Evolutionary conservation across 768 basidiomycete genomes (phyloP).

Genomic region (Kwoniella europaea): DNA sequence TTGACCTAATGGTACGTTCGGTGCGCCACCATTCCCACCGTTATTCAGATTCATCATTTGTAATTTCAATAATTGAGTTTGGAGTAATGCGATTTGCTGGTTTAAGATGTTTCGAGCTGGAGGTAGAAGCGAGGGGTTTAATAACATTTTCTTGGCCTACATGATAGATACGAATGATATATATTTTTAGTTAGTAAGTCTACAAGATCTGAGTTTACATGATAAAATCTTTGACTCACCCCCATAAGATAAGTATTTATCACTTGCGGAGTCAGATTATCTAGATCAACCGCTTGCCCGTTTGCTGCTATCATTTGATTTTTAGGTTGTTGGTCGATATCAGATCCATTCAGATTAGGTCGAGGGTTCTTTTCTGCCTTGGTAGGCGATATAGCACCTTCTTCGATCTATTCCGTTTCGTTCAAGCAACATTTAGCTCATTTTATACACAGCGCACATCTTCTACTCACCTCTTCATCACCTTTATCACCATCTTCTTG

Average conservation of each 20-base stretch:
- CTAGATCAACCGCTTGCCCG: conserved; percentile 40
- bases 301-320: conserved; percentile 24
- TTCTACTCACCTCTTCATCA: conserved; percentile 62
- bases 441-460: too few relatives aligned
- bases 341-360: conserved; percentile 7
- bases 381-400: conserved; percentile 15
- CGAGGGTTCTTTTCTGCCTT: conserved; percentile 15
- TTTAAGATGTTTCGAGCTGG: conserved; percentile 29
- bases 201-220: background rate
- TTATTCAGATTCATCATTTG: conserved; percentile 40
- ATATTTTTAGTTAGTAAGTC: background rate
- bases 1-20: conserved; percentile 11
- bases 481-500: conserved; percentile 26
- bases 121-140: conserved; percentile 35
- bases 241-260: conserved; percentile 52
- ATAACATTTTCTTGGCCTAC: conserved; percentile 46
- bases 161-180: conserved; percentile 33
- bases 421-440: too few relatives aligned
- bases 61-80: conserved; percentile 44
- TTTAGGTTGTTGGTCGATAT: conserved; percentile 14
- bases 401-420: conserved; percentile 3
- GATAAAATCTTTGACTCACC: conserved; percentile 24
- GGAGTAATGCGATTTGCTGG: conserved; percentile 37
- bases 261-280: conserved; percentile 44
- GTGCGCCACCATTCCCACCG: conserved; percentile 14